Conservation (phyloP, 2,329 filamentous ascomycete genomes). For the Onygenales sp. region DNA sequence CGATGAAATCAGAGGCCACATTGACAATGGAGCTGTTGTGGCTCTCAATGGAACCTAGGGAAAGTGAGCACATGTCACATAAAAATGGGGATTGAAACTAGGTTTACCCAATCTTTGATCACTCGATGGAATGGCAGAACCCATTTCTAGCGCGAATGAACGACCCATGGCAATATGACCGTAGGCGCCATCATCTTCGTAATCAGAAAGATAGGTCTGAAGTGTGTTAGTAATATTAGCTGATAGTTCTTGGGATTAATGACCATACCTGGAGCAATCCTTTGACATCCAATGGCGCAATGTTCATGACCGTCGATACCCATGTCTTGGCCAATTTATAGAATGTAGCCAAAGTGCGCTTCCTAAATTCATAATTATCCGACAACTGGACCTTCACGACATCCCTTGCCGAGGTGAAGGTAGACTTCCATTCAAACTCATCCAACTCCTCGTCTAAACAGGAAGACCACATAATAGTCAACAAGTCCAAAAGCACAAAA, state of each 20-base stretch:
- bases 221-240: background rate
- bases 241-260: background rate
- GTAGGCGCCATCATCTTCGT: slow-evolving; percentile 81
- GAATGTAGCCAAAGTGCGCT: slow-evolving; percentile 66
- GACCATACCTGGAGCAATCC: slow-evolving; percentile 59
- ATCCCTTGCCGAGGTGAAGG: slow-evolving; percentile 66
- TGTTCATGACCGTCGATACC: slow-evolving; percentile 70
- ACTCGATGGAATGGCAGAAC: slow-evolving; percentile 71
- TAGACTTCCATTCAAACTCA: slow-evolving; percentile 77
- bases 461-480: slow-evolving; percentile 90
- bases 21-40: slow-evolving; percentile 70
- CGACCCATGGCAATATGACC: slow-evolving; percentile 86
- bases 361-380: slow-evolving; percentile 78
- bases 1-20: slow-evolving; percentile 89
- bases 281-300: slow-evolving; percentile 88
- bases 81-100: slow-evolving; percentile 1
- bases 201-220: slow-evolving; percentile 88
- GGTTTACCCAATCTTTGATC: slow-evolving; percentile 64
- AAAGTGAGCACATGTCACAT: slow-evolving; percentile 5
- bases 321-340: slow-evolving; percentile 68
- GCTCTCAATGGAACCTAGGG: slow-evolving; percentile 57
- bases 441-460: slow-evolving; percentile 93
- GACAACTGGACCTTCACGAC: slow-evolving; percentile 82
- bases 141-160: slow-evolving; percentile 90
- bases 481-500: slow-evolving; percentile 82